Base-by-base conservation (phyloP, 331 rosid genomes). In the Acacia concinna region DNA sequence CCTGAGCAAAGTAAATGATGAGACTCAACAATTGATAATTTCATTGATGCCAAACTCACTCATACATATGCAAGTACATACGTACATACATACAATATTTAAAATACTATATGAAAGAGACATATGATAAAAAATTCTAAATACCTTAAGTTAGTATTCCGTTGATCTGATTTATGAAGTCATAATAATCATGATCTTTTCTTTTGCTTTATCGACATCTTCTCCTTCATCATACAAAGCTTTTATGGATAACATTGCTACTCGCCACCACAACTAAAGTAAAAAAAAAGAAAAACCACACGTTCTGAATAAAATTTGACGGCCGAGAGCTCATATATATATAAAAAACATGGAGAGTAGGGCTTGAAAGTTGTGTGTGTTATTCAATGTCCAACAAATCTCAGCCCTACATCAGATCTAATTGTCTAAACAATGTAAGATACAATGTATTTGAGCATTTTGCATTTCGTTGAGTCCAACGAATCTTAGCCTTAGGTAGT, bases 201-300 rank as follows among this genome's bases (percentile, higher is more conserved):
- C 3, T 51, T n/a, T 10, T 6, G 1, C 23, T 51, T 15, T 49
- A 5, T 49, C 56, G 17, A 18, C 56, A 1, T 47, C 56, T 17
- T 51, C 57, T 51, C n/a, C 59, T 51, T 51, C 27, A 51, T 51
- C 27, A n/a, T n/a, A 12, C 43, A 46, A 64, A 73, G 31, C 86
- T 70, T 66, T 88, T 91, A 54, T 85, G 78, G 63, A 51, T 15
- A 14, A 51, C 59, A 51, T 51, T 27, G 27, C 27, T 51, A 5
- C 1, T 51, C 59, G 8, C 27, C 8, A n/a, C 10, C 5, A 51
- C 23, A n/a, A 51, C 27, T 0, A 87, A 94, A 73, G 91, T 79
- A 82, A 54, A 54, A 54, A 10, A 43, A 87, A 94, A 73, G 92
- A 82, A 80, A 52, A 52, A 52, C 12, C 3, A 0, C 20, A 49